Evolutionary conservation across 2,329 filamentous ascomycete genomes (phyloP).

Genomic region (Diaporthe sp.): DNA sequence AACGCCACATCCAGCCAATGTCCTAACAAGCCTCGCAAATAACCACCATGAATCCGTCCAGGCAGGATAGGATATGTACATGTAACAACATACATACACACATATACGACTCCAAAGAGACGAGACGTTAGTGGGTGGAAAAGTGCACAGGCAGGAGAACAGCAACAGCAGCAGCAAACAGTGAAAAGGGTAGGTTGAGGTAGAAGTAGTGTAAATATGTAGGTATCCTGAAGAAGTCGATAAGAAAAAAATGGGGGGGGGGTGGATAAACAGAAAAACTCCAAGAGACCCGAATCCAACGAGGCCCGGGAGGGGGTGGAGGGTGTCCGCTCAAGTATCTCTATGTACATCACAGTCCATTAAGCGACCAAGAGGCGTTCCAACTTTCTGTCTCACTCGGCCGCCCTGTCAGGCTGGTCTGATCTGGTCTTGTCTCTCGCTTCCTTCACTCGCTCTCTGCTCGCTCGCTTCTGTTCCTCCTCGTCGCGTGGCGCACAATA

Average conservation of each 20-base stretch:
- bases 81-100: background rate
- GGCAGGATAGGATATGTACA: background rate
- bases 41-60: background rate
- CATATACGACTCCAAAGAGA: background rate
- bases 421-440: background rate
- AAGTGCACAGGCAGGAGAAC: background rate
- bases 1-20: background rate
- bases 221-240: conserved; percentile 27
- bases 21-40: background rate
- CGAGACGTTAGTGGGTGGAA: background rate
- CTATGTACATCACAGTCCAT: conserved; percentile 17
- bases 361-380: background rate
- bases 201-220: conserved; percentile 25
- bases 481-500: background rate
- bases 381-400: background rate
- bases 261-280: background rate
- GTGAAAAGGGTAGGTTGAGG: background rate
- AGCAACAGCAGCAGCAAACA: background rate
- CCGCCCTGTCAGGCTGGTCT: background rate
- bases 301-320: background rate
- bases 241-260: too few species aligned
- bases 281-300: conserved; percentile 12
- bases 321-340: conserved; percentile 8
- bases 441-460: background rate
- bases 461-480: background rate